Base-by-base conservation (phyloP, 352 stramenopile species). In the Bremia lactucae region DNA sequence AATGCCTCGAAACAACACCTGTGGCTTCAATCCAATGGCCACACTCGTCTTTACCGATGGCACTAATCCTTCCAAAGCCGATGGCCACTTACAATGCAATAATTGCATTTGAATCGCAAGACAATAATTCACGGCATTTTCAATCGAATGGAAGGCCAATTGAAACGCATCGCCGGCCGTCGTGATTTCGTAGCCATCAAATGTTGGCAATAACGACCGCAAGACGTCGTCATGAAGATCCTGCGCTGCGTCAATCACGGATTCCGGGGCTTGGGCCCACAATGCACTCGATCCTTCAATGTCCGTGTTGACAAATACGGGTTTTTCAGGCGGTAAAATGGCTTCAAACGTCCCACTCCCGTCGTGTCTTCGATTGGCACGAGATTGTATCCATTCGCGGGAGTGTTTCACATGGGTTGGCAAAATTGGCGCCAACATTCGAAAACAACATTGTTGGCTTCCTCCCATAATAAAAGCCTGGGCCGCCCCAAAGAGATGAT, bases 221-320 rank as follows among this genome's bases (percentile, higher is more conserved):
- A 87, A 34, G 20, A 87, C 26, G 54, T 83, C 64, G 18, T 87
- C 75, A 34, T 87, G 75, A 1, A 82, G 42, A 21, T 75, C 63
- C 36, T 79, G 66, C 1, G 72, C 72, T 4, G 55, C 58, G 25
- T 82, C 64, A n/a, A 88, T 83, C 3, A 83, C 54, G 13, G 62
- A 36, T 31, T 75, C 56, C 1, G 62, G 66, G 0, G 60, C 65
- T n/a, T 65, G 57, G 0, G 62, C 72, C 77, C 77, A 89, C 23
- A 89, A 25, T 3, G 69, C 70, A 47, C 74, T 89, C 4, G 72
- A 85, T 5, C 65, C 68, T 42, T 89, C 77, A 36, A 89, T 89
- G 25, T 89, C 77, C 2, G 77, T 89, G 24, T 71, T 72, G 19
- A 89, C 74, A 33, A 89, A 89, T 15, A 87, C 66, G 0, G 77